Base-by-base conservation (phyloP, 768 basidiomycete species). In the Pisolithus sp. region DNA sequence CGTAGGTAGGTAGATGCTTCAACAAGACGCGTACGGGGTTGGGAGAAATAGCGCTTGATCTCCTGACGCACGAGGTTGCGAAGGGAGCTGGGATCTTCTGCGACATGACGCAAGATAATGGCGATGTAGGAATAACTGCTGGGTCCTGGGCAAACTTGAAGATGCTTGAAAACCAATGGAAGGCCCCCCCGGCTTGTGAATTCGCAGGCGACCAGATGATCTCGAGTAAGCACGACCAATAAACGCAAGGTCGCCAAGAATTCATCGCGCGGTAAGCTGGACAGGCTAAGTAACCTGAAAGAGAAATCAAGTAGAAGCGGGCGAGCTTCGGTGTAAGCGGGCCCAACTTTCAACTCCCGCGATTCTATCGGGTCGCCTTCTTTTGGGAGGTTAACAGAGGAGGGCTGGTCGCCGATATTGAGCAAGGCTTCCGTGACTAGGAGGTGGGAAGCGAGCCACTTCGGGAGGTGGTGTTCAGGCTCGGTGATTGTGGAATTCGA, bases 41-140 rank as follows among this genome's bases (percentile, higher is more conserved):
- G 83, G 4, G 78, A 70, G 60, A 96, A 85, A 71, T 86, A 93
- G 2, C 84, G 79, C 59, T 82, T 86, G 61, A 98, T 78, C 53
- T 91, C 86, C 56, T 88, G 83, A 21, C 80, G 80, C 82, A 99
- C 93, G 58, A 90, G 76, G 9, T 72, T 73, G 51, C 81, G 77
- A 40, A 98, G 65, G 7, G 76, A 78, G 2, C 70, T 62, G 2
- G 75, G 60, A 56, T 93, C 90, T 68, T 99, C 96, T 46, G 94
- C 81, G 48, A 91, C 70, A 63, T 99, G 96, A 7, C 96, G 86
- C n/a, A 97, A 73, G 54, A 97, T 87, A 60, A 86, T 88, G 39
- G 85, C 83, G 49, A 93, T 79, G 65, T 93, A 91, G 0, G 88
- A 83, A 43, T 91, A 90, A 56, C 84, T 86, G 18, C 86, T 84